Evolutionary conservation across 805 yeast species (phyloP), one percentile per base, ranked within the genome.

Genomic region (Starmera pachycereana): DNA sequence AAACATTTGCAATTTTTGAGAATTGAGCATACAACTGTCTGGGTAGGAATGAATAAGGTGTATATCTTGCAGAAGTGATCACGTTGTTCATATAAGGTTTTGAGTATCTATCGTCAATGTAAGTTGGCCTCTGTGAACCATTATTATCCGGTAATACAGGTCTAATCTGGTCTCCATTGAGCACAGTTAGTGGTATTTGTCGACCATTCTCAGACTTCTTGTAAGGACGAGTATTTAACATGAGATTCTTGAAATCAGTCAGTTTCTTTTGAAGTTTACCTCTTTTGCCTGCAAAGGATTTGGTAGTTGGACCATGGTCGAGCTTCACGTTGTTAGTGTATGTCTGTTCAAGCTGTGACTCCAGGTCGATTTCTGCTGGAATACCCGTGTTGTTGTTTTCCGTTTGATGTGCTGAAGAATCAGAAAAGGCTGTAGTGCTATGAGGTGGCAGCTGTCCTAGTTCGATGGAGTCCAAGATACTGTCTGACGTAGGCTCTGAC

Each of bases 11-110:
- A 35, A 92, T 53, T 56, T 87, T 90, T 19, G 95, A 86, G 54
- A 92, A 90, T 60, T 92, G 98, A 4, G 92, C 95, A 46, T 76
- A 70, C 32, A 92, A 58, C 54, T 92, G 97, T 45, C 89, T 76
- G 2, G 98, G 98, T 3, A 92, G 49, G 51, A 92, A 92, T 36
- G 88, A 74, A 56, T 79, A 76, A 3, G 82, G 43, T 2, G 89
- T 80, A 62, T 92, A 92, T 52, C 88, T 77, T 3, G 97, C 82
- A 0, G 97, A 88, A 1, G 94, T 84, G 44, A 92, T 81, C 27
- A 69, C 50, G 58, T 92, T 92, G 43, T 70, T 58, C 40, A 71
- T 51, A 57, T 81, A 90, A 0, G 86, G 78, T 33, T 57, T 68
- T 6, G 67, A 60, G 6, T 71, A 74, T 44, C 96, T 68, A 54